phyloP scores from a whole-genome alignment of 257 asterid species.

The Linaria vulgaris region DNA sequence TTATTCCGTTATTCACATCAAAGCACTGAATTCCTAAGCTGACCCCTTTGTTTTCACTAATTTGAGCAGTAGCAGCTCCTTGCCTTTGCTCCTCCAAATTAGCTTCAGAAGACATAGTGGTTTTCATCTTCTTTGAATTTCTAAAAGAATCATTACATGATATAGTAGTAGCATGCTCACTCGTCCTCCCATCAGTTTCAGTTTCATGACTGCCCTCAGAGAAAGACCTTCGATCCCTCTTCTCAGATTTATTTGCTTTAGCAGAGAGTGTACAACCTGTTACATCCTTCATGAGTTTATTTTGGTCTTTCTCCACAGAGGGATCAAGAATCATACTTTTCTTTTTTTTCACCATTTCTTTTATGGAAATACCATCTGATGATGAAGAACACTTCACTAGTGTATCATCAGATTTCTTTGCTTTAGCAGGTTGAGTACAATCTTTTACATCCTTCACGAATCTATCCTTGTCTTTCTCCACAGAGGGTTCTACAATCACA shows the following conservation, averaged over 20 bases:
- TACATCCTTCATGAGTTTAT: too few relatives aligned
- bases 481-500: too few relatives aligned
- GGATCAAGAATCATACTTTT: neutral
- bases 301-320: too few relatives aligned
- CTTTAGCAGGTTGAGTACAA: too few relatives aligned
- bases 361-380: too few relatives aligned
- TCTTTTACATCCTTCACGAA: too few relatives aligned
- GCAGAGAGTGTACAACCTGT: too few relatives aligned
- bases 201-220: constrained; percentile 24
- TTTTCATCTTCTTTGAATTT: constrained; percentile 16
- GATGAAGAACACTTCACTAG: too few relatives aligned
- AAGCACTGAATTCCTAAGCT: constrained; percentile 1
- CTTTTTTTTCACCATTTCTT: neutral
- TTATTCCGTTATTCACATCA: neutral
- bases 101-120: neutral
- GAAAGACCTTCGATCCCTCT: constrained; percentile 18
- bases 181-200: constrained; percentile 12
- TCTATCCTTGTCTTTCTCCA: too few relatives aligned
- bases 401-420: neutral
- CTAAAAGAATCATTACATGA: constrained; percentile 1
- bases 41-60: neutral
- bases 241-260: constrained; percentile 5
- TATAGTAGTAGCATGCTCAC: constrained; percentile 5
- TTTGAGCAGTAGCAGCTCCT: too few relatives aligned
- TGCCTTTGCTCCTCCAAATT: too few relatives aligned